Percentiles rank a stretch among this genome's conserved stretches.
Evolutionary conservation across 805 yeast species (phyloP).

Genomic region (Ogataea pilisensis): DNA sequence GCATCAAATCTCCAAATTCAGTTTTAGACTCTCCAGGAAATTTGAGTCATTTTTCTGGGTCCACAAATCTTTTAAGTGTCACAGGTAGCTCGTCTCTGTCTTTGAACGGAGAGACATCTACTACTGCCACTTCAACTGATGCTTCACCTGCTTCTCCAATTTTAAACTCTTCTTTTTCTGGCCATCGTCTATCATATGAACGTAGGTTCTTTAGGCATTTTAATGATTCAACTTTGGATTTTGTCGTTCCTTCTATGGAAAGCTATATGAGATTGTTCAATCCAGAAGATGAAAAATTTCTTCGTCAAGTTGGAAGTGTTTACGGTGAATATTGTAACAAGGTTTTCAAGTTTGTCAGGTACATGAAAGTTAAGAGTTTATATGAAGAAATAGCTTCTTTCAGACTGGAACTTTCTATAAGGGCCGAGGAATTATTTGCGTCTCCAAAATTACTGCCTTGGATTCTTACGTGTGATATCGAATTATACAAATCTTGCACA

Average conservation of each 20-base stretch:
- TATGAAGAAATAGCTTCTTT: slow-evolving; percentile 48
- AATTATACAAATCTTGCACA: slow-evolving; percentile 51
- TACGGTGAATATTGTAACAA: slow-evolving; percentile 63
- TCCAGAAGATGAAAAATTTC: slow-evolving; percentile 6
- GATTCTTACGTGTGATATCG: slow-evolving; percentile 64
- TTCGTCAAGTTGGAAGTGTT: slow-evolving; percentile 40
- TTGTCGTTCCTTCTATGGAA: slow-evolving; percentile 13
- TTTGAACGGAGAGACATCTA: background rate
- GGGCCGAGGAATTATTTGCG: slow-evolving; percentile 55
- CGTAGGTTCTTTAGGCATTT: slow-evolving; percentile 10
- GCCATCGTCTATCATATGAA: slow-evolving; percentile 9
- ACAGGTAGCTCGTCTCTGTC: background rate
- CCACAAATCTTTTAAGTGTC: background rate
- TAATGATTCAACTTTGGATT: slow-evolving; percentile 9
- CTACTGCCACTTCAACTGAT: slow-evolving; percentile 1
- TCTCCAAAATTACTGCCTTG: slow-evolving; percentile 50
- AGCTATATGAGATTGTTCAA: slow-evolving; percentile 9
- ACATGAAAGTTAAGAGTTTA: slow-evolving; percentile 60
- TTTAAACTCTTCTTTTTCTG: background rate
- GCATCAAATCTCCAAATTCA: slow-evolving; percentile 11
- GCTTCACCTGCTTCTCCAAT: background rate
- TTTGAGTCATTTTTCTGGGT: background rate
- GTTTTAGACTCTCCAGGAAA: slow-evolving; percentile 14
- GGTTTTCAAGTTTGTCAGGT: slow-evolving; percentile 61
- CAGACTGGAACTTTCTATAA: slow-evolving; percentile 54